phyloP scores from a whole-genome alignment of 345 rosid genomes.

The Nephelium lappaceum region DNA sequence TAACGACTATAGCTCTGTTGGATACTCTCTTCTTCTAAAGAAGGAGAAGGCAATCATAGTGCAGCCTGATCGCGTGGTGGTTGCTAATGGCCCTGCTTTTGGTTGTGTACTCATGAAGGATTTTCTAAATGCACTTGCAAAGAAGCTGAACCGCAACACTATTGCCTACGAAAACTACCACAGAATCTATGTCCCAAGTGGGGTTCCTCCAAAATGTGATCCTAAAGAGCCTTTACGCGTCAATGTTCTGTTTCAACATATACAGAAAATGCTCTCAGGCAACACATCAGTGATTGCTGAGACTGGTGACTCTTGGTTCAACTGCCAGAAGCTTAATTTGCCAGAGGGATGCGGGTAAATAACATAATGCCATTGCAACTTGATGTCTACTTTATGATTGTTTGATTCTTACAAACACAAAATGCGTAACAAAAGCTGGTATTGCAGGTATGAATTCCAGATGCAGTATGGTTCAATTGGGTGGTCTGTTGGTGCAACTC shows the following conservation, averaged over 20 bases:
- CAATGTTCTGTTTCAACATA: conserved; percentile 31
- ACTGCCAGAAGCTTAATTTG: conserved; percentile 39
- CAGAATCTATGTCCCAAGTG: conserved; percentile 32
- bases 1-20: conserved; percentile 41
- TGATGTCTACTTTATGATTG: not conserved
- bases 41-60: conserved; percentile 42
- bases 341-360: conserved; percentile 44
- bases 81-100: conserved; percentile 39
- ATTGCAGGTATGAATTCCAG: conserved; percentile 53
- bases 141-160: conserved; percentile 29
- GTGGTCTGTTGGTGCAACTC: conserved; percentile 65
- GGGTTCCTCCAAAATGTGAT: conserved; percentile 26
- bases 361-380: not conserved
- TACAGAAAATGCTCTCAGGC: conserved; percentile 32
- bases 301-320: conserved; percentile 46
- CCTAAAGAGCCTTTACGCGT: conserved; percentile 34
- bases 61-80: conserved; percentile 39
- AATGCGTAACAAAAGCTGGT: conserved; percentile 15
- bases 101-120: conserved; percentile 40
- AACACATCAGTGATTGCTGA: conserved; percentile 42
- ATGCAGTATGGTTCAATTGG: conserved; percentile 68
- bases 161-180: conserved; percentile 34
- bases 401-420: not conserved
- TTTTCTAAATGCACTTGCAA: conserved; percentile 27
- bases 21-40: conserved; percentile 37